Base-by-base conservation (phyloP, 2,329 filamentous ascomycete genomes). In the Hymenoscyphus linearis region DNA sequence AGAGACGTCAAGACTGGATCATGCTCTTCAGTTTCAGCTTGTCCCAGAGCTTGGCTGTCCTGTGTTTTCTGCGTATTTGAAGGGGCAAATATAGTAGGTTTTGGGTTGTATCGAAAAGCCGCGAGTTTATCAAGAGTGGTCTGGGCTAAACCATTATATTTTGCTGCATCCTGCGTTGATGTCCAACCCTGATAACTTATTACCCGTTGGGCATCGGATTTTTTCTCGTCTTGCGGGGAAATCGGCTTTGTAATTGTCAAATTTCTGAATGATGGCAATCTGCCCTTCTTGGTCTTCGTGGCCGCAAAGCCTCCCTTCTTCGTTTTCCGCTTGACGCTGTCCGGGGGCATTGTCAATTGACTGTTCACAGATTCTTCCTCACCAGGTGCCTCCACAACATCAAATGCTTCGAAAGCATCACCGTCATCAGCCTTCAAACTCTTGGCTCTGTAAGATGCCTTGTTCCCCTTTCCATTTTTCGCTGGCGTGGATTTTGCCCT, bases 71-170 rank as follows among this genome's bases (percentile, higher is more conserved):
- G 16, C 14, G 6, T 47, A 47, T 47, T 47, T 47, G 40, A 13
- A 47, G 50, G 27, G 22, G 50, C 22, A 27, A n/a, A n/a, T 37
- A 12, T 44, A 16, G 52, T 16, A 18, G 40, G 27, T 34, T 50
- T n/a, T 25, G 40, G 40, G 22, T 59, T 63, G 53, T 66, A 67
- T 55, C 55, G 56, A 47, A 66, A 70, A 5, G 64, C 52, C 22
- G 66, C 64, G n/a, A 72, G 60, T 56, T 66, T 71, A 50, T 71
- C 65, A 3, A 71, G 34, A 13, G 70, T 71, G 10, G 70, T 71
- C 56, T 67, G 61, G 5, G 64, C 59, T 14, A 69, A 36, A 22
- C 44, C 53, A 47, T 57, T 62, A 27, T n/a, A 25, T 35, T 67
- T 71, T 7, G 68, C 62, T 27, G 57, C 50, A 40, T 70, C 64